These are phyloP conservation scores for Candida glucosophila DNA, from an alignment of 1,139 yeast species.

Conservation along the genomic window DNA sequence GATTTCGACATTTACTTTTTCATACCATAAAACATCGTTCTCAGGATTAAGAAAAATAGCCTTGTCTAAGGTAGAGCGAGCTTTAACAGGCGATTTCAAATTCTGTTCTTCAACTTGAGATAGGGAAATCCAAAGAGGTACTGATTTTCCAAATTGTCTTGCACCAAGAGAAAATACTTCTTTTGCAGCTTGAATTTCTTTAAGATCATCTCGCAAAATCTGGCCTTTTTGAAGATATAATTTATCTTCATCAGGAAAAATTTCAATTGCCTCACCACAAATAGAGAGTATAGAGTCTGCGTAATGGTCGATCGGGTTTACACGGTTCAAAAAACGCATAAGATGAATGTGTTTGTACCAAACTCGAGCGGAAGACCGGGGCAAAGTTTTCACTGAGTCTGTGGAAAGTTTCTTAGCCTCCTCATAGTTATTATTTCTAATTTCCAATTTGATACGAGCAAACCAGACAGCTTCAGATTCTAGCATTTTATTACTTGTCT, in stretches of 20 bases:
- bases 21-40: constrained; percentile 47
- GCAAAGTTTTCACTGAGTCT: constrained; percentile 25
- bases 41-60: constrained; percentile 50
- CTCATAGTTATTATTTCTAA: constrained; percentile 24
- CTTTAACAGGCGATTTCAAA: constrained; percentile 39
- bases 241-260: constrained; percentile 39
- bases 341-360: constrained; percentile 61
- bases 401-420: constrained; percentile 37
- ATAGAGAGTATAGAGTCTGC: constrained; percentile 25
- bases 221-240: constrained; percentile 56
- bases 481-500: constrained; percentile 35
- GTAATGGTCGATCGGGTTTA: constrained; percentile 3
- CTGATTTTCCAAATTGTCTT: constrained; percentile 32
- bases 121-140: constrained; percentile 49
- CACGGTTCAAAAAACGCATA: constrained; percentile 25
- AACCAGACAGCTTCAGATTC: constrained; percentile 54
- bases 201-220: constrained; percentile 24
- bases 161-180: constrained; percentile 43
- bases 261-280: constrained; percentile 33
- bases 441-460: constrained; percentile 61
- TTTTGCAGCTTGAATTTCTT: constrained; percentile 32
- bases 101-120: constrained; percentile 39
- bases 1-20: constrained; percentile 51
- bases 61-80: constrained; percentile 66
- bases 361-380: constrained; percentile 34